A percentile compares a stretch with the other conserved stretches of the same genome.
These are phyloP conservation scores for Talaromyces funiculosus DNA, from an alignment of 2,329 filamentous ascomycete genomes.

Conservation along the genomic window DNA sequence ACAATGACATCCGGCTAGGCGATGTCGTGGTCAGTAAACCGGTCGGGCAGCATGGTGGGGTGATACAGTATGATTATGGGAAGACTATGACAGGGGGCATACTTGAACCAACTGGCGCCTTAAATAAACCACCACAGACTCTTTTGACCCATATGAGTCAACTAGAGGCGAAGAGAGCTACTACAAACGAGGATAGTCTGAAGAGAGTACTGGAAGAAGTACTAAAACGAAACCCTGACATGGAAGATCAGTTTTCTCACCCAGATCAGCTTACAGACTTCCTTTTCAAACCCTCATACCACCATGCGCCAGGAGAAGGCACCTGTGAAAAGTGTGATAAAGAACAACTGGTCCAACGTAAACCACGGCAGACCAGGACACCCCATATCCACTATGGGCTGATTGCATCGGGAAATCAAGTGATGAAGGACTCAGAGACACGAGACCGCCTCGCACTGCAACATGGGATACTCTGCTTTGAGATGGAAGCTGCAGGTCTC, in stretches of 20 bases:
- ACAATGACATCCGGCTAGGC: conserved; percentile 18
- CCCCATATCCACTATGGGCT: not conserved
- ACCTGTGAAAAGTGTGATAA: conserved; percentile 2
- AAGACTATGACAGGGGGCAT: not conserved
- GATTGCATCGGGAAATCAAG: conserved; percentile 17
- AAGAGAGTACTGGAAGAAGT: not conserved
- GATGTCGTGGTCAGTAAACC: conserved; percentile 21
- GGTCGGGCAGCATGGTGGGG: conserved; percentile 9
- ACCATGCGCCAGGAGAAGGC: not conserved
- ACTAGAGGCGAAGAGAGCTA: conserved; percentile 6
- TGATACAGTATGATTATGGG: conserved; percentile 15
- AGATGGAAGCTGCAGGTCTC: not conserved
- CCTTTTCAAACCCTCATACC: not conserved
- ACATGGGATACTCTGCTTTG: conserved; percentile 7
- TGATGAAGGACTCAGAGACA: conserved; percentile 14
- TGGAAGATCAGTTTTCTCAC: not conserved
- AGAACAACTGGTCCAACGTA: not conserved
- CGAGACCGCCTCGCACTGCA: conserved; percentile 4
- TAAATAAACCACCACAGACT: not conserved
- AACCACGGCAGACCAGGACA: not conserved
- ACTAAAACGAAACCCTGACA: not conserved
- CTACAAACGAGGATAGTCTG: not conserved
- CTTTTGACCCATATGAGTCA: conserved; percentile 7
- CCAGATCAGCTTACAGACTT: not conserved
- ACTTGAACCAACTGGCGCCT: not conserved